Evolutionary conservation across 805 yeast species (phyloP), one percentile per base, ranked within the genome.

Genomic region (Candida vartiovaarae): DNA sequence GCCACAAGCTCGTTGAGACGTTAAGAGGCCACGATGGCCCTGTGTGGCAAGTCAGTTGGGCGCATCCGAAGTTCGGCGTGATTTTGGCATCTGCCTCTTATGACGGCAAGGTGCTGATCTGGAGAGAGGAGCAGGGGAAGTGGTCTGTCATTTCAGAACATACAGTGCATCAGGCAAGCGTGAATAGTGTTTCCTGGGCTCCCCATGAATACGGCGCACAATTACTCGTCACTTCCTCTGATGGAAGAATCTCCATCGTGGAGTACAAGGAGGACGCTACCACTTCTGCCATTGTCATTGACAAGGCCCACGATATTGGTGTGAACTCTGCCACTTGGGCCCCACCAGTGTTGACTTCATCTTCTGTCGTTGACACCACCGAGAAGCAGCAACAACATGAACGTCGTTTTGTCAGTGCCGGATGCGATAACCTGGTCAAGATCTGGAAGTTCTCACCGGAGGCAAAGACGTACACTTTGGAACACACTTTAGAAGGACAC

Each of bases 41-140:
- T 9, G 97, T 93, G 39, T 93, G 99, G 99, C 96, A 91, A 67
- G 95, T 89, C 23, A 79, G 87, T 43, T 93, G 99, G 99, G 98
- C 98, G 3, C 99, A 93, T 62, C 99, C 99, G 30, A 91, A 91
- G 64, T 93, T 91, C 60, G 99, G 99, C 34, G 83, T 88, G 10
- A 87, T 91, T 50, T 72, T 93, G 51, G 99, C 99, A 1, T 84
- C 95, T 26, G 87, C 95, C 55, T 88, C 96, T 2, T 93, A 88
- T 60, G 97, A 93, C 61, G 99, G 99, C 43, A 84, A 84, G 58
- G 97, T 87, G 15, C 68, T 90, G 48, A 80, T 93, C 56, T 93
- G 99, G 99, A 84, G 87, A 60, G 96, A 91, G 65, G 96, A 88
- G 55, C 81, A 84, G 41, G 88, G 84, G 38, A 45, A 42, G 55